Evolutionary conservation across 139 green algal genomes (phyloP).

Genomic region (Picochlorum sp.): DNA sequence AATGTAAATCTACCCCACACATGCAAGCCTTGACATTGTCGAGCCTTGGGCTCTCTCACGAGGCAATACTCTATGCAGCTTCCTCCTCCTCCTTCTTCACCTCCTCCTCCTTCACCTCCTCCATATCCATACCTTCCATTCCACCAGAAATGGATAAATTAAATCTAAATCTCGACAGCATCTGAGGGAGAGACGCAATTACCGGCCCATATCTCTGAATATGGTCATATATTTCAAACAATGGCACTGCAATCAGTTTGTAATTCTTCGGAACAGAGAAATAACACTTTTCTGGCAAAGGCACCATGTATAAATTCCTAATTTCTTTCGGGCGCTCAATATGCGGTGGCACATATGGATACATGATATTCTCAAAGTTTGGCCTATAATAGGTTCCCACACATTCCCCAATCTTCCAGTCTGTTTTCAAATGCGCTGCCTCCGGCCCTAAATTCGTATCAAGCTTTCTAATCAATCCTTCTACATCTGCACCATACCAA

Average conservation of each 20-base stretch:
- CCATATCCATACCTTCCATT: not conserved
- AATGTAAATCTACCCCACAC: no score
- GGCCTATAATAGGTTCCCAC: constrained; percentile 46
- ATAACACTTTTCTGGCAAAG: constrained; percentile 77
- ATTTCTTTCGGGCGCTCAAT: constrained; percentile 91
- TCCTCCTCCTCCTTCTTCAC: not conserved
- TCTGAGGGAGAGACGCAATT: constrained; percentile 65
- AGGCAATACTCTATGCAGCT: not conserved
- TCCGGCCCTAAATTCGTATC: constrained; percentile 58
- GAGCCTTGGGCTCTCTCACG: no score
- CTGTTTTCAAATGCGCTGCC: constrained; percentile 16
- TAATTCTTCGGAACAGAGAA: constrained; percentile 92
- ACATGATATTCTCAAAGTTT: constrained; percentile 89
- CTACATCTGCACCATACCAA: constrained; percentile 57
- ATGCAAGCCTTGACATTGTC: no score
- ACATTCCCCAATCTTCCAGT: constrained; percentile 30
- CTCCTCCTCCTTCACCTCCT: not conserved
- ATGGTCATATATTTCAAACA: constrained; percentile 97
- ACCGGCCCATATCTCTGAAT: constrained; percentile 65
- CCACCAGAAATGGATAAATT: constrained; percentile 31
- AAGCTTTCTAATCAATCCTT: constrained; percentile 83
- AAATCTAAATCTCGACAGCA: constrained; percentile 64
- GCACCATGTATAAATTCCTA: constrained; percentile 79
- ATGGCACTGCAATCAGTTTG: constrained; percentile 85
- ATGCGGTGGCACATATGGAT: constrained; percentile 91